phyloP scores from a whole-genome alignment of 805 yeast genomes.

The Saccharomycopsis lassenensis region DNA sequence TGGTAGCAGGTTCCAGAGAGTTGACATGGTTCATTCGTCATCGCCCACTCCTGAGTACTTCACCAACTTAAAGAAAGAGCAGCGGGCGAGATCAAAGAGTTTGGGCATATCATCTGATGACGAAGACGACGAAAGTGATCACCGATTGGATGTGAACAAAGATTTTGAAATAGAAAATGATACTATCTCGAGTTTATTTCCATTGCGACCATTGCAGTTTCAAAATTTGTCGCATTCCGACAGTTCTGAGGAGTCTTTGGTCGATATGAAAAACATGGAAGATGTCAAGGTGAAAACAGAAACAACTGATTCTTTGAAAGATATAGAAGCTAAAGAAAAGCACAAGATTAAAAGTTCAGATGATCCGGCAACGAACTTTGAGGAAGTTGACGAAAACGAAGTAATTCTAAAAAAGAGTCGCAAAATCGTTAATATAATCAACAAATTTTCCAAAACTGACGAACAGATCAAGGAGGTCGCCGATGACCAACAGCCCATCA shows the following conservation, averaged over 20 bases:
- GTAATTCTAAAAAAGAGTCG: too few species aligned
- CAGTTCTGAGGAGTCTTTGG: constrained; percentile 28
- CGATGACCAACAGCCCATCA: too few species aligned
- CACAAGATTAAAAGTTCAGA: too few species aligned
- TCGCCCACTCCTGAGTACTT: constrained; percentile 29
- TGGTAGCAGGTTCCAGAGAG: not conserved
- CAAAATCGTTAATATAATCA: too few species aligned
- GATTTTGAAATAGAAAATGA: constrained; percentile 32
- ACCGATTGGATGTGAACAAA: constrained; percentile 33
- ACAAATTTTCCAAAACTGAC: too few species aligned
- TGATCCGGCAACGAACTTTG: too few species aligned
- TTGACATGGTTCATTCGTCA: constrained; percentile 2
- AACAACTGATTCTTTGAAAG: too few species aligned
- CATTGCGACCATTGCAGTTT: constrained; percentile 33
- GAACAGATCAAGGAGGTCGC: too few species aligned
- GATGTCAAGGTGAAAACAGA: too few species aligned
- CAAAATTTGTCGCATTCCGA: constrained; percentile 25
- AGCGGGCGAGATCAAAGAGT: constrained; percentile 14
- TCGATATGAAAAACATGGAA: too few species aligned
- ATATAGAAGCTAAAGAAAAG: too few species aligned
- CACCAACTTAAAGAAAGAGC: constrained; percentile 7
- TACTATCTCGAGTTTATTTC: constrained; percentile 26
- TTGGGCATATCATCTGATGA: constrained; percentile 16
- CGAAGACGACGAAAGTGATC: constrained; percentile 25
- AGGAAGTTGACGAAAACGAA: too few species aligned